These are phyloP conservation scores for Cicer arietinum DNA, from an alignment of 306 rosid species.

Conservation along the genomic window DNA sequence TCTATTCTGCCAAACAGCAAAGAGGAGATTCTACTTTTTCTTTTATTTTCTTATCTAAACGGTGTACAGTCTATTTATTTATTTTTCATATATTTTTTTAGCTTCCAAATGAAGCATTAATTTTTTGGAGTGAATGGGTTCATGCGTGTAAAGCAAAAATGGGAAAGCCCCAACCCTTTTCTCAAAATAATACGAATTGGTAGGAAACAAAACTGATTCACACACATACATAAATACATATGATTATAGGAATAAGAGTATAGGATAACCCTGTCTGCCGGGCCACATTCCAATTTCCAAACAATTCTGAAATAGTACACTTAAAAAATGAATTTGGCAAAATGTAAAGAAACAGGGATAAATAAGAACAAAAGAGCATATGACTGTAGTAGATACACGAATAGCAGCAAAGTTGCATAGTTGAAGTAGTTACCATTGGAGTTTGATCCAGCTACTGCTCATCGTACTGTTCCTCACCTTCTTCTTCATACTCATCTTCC, in stretches of 20 bases:
- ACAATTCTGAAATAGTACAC: conserved; percentile 32
- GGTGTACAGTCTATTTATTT: background rate
- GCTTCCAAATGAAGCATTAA: conserved; percentile 10
- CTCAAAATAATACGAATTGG: conserved; percentile 1
- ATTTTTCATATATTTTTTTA: background rate
- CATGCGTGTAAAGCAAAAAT: background rate
- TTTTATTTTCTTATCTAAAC: background rate
- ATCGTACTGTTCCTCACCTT: conserved; percentile 49
- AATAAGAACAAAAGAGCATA: conserved; percentile 28
- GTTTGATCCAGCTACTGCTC: conserved; percentile 38
- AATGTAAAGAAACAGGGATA: conserved; percentile 40
- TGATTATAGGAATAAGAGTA: conserved; percentile 20
- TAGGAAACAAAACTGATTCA: conserved; percentile 25
- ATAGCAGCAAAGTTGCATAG: conserved; percentile 28
- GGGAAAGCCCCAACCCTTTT: background rate
- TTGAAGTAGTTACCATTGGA: conserved; percentile 11
- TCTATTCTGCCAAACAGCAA: background rate
- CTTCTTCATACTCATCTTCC: conserved; percentile 75
- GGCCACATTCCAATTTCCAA: conserved; percentile 38
- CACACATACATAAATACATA: conserved; percentile 32
- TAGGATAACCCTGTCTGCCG: conserved; percentile 43
- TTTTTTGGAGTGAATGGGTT: background rate
- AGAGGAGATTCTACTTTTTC: background rate
- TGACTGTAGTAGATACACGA: conserved; percentile 41
- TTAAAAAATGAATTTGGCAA: conserved; percentile 39